Evolutionary conservation across 2,329 filamentous ascomycete genomes (phyloP), one percentile per base, ranked within the genome.

Genomic region (Aureobasidium musti): DNA sequence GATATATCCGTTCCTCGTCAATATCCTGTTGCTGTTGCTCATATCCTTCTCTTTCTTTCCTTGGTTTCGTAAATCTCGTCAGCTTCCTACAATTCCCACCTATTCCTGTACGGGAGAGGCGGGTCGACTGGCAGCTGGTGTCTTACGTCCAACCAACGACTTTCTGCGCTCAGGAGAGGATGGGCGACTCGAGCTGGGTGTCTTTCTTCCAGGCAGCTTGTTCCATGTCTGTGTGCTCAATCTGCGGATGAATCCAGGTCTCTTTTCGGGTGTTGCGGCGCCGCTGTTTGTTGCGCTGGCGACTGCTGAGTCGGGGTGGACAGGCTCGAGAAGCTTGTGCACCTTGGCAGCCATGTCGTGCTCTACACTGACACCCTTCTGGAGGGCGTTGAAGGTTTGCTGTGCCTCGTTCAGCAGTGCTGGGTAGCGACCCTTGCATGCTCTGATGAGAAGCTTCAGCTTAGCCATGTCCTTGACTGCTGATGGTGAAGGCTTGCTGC

Each of bases 391-490:
- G 53, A 66, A 57, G 17, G 53, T 60, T 13, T 57, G 28, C 26
- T 60, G 52, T 5, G 64, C 64, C 23, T 66, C 64, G 30, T 52
- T 52, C 19, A 59, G 6, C 1, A 66, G 43, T 10, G 33, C 52
- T 6, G 64, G 64, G 35, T 66, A 66, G 10, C 64, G 43, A n/a
- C 64, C 64, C n/a, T 66, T 66, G 35, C n/a, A 41, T 19, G 64
- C 64, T 66, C 53, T 60, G 21, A 66, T 57, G 21, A 66, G 54
- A 39, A 66, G 43, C 52, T 57, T 66, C 41, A 66, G 64, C 53
- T 66, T 66, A 45, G 64, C 53, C 64, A 66, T 59, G 30, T 60
- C 43, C 53, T 60, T 59, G 39, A 56, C 63, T 14, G 64, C 52
- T 5, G 17, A 8, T 7, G 30, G 30, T 8, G 64, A 59, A 23